Evolutionary conservation across 1,284 basidiomycete species (phyloP), one percentile per base, ranked within the genome.

Genomic region (Heliocybe sulcata): DNA sequence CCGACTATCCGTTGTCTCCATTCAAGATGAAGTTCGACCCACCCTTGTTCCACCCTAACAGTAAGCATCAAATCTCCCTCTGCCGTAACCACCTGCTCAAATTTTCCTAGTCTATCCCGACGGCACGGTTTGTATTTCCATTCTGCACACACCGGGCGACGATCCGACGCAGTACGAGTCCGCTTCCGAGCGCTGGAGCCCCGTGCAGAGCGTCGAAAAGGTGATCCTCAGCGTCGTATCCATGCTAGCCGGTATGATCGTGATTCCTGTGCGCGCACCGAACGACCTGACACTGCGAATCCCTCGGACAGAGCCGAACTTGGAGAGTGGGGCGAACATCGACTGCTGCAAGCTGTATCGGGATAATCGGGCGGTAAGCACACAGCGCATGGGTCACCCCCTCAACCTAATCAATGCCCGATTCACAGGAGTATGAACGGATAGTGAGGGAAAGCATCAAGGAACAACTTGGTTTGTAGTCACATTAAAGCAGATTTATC

Each of bases 1-100:
- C 81, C 51, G 94, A 98, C 68, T 98, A 98, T 71, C 94, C 94
- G 33, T 75, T 97, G 65, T 95, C 91, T 53, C 94, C 94, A 27
- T 97, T 97, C 84, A 96, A 93, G 72, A 98, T 99, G 96, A 92
- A 85, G 64, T 99, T 98, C 66, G 94, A 98, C 52, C 96, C 96
- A 10, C 94, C 97, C 3, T 71, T 99, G 57, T 91, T 99, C 70
- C 97, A 99, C 71, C 97, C 97, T 14, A 99, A 99, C 70, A 90
- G 95, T 96, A 65, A 71, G 89, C 70, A 52, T 23, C 57, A 53
- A 57, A 52, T 45, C 50, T 27, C 25, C 8, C 31, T 25, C 10
- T 52, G 26, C 10, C 25, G 20, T 12, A 16, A 3, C 26, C 29
- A 11, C 50, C 38, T n/a, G 12, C 19, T 42, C 19, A n/a, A 20